Evolutionary conservation across 176 grass and related monocot species (phyloP).

Genomic region (Aegilops speltoides): DNA sequence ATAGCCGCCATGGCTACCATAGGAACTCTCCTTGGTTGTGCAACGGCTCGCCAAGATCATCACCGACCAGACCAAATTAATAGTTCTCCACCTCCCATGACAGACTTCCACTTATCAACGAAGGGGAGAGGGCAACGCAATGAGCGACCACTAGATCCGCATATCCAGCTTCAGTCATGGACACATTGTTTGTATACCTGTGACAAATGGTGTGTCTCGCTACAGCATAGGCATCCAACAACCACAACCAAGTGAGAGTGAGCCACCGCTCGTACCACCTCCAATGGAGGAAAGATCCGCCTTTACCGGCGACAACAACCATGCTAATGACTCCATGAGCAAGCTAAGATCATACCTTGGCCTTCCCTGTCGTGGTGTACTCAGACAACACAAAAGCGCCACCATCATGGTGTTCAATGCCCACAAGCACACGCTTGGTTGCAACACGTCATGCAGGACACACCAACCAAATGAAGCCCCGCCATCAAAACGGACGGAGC

Average conservation of each 20-base stretch:
- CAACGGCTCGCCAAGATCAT: background rate
- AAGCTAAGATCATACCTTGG: too few species aligned
- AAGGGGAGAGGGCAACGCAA: background rate
- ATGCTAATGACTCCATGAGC: too few species aligned
- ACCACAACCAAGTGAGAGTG: background rate
- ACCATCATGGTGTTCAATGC: too few species aligned
- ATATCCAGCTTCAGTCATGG: too few species aligned
- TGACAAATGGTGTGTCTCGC: background rate
- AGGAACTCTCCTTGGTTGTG: background rate
- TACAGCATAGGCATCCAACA: background rate
- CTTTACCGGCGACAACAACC: too few species aligned
- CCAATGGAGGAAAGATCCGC: background rate
- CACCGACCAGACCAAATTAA: background rate
- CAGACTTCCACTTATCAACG: background rate
- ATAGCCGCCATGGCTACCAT: background rate
- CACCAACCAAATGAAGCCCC: too few species aligned
- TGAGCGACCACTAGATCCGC: background rate
- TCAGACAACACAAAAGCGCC: too few species aligned
- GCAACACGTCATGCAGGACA: too few species aligned
- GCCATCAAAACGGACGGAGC: too few species aligned
- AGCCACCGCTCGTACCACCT: background rate
- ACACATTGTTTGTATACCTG: background rate
- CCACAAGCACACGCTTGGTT: too few species aligned
- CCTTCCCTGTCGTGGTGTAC: too few species aligned
- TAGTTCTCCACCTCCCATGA: background rate